A percentile compares a stretch with the other conserved stretches of the same genome.
Conservation (phyloP, 768 basidiomycete species). For the Piloderma croceum region DNA sequence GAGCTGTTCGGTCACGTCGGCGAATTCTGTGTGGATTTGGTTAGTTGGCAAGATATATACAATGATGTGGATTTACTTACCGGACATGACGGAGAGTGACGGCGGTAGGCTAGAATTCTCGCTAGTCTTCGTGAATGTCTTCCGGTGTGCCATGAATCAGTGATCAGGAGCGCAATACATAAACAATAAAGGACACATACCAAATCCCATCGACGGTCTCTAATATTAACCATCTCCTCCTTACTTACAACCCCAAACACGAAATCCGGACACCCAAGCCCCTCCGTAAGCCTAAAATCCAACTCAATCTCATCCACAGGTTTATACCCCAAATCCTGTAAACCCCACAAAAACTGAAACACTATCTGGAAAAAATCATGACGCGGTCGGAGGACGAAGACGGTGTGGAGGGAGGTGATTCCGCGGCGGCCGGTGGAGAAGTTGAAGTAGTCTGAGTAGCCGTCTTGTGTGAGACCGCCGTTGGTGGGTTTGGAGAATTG, state of each 20-base stretch:
- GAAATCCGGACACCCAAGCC: slow-evolving; percentile 50
- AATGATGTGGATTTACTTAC: slow-evolving; percentile 25
- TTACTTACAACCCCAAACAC: slow-evolving; percentile 85
- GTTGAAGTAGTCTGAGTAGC: slow-evolving; percentile 73
- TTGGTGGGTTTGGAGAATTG: slow-evolving; percentile 74
- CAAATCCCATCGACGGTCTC: slow-evolving; percentile 78
- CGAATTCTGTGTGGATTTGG: slow-evolving; percentile 52
- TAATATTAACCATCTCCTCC: slow-evolving; percentile 65
- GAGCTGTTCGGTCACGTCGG: slow-evolving; percentile 76
- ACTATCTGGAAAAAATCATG: slow-evolving; percentile 73
- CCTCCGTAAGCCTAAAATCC: slow-evolving; percentile 67
- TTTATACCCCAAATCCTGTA: slow-evolving; percentile 73
- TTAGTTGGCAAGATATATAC: slow-evolving; percentile 4
- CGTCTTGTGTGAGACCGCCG: slow-evolving; percentile 56
- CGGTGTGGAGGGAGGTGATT: slow-evolving; percentile 71
- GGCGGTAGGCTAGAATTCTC: slow-evolving; percentile 60
- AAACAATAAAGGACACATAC: slow-evolving; percentile 40
- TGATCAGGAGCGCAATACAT: too few relatives aligned
- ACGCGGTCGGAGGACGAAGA: slow-evolving; percentile 71
- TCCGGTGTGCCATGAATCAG: too few relatives aligned
- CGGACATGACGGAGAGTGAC: slow-evolving; percentile 70
- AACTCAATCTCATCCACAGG: slow-evolving; percentile 67
- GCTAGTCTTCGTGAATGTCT: slow-evolving; percentile 80
- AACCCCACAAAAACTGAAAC: slow-evolving; percentile 53
- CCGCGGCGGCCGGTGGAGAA: slow-evolving; percentile 86